These are phyloP conservation scores for Lycium barbarum DNA, from an alignment of 257 asterid genomes.

Conservation along the genomic window DNA sequence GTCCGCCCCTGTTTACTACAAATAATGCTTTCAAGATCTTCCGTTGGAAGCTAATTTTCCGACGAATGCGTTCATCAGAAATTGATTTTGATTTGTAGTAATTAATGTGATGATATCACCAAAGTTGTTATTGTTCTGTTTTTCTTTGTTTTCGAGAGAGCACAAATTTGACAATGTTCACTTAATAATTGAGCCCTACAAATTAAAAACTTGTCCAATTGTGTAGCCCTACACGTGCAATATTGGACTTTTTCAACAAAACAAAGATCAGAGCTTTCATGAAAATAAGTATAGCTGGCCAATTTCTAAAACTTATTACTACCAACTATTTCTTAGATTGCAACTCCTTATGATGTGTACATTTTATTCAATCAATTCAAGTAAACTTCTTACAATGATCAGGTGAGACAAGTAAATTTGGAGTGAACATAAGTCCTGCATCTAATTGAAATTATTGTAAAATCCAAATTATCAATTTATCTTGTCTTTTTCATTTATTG, in stretches of 20 bases:
- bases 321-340: neutral
- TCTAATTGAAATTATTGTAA: neutral
- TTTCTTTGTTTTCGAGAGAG: neutral
- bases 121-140: neutral
- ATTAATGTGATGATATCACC: neutral
- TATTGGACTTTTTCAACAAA: neutral
- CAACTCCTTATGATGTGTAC: neutral
- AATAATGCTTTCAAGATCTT: neutral
- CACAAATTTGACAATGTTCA: neutral
- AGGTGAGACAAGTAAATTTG: neutral
- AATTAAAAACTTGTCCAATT: neutral
- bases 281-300: neutral
- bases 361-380: neutral
- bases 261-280: neutral
- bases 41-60: neutral
- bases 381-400: neutral
- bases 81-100: neutral
- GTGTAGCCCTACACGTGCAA: neutral
- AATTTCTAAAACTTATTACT: conserved; percentile 9
- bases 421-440: neutral
- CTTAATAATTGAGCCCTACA: neutral
- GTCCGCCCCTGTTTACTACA: no score
- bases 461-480: neutral
- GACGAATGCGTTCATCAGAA: neutral
- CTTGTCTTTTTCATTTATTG: neutral